Percentiles rank a stretch among this genome's conserved stretches.
Evolutionary conservation across 129 eudicot genomes (phyloP).

Genomic region (Logfia minima): DNA sequence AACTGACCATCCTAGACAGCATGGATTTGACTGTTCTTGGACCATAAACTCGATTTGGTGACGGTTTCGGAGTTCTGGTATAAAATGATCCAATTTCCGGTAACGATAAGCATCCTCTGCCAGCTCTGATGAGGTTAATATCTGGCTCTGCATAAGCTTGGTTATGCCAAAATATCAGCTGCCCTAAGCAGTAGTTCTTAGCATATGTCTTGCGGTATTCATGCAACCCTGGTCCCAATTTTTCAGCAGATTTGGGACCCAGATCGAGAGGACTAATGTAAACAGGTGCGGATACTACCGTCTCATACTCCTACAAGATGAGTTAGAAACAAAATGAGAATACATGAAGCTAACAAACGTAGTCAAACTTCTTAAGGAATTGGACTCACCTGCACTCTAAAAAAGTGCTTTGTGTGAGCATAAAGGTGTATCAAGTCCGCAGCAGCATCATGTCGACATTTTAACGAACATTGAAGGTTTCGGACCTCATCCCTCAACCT

Average conservation of each 20-base stretch:
- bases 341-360: not conserved
- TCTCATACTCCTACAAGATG: slow-evolving; percentile 71
- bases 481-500: slow-evolving; percentile 99
- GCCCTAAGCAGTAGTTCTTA: slow-evolving; percentile 89
- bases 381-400: slow-evolving; percentile 63
- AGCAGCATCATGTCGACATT: slow-evolving; percentile 95
- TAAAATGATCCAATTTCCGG: slow-evolving; percentile 93
- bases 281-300: slow-evolving; percentile 79
- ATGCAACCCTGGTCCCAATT: slow-evolving; percentile 66
- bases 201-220: slow-evolving; percentile 84
- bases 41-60: slow-evolving; percentile 82
- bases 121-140: slow-evolving; percentile 56
- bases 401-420: slow-evolving; percentile 82
- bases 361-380: not conserved
- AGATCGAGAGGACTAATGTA: slow-evolving; percentile 90
- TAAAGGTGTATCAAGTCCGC: slow-evolving; percentile 93
- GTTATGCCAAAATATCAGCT: slow-evolving; percentile 88
- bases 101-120: slow-evolving; percentile 86
- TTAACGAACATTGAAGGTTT: slow-evolving; percentile 72
- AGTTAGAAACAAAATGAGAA: slow-evolving; percentile 22
- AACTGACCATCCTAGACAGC: slow-evolving; percentile 81
- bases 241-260: slow-evolving; percentile 82
- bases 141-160: slow-evolving; percentile 91
- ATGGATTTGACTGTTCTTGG: slow-evolving; percentile 78
- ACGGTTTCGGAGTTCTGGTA: slow-evolving; percentile 75